These are phyloP conservation scores for Fraxinus sp. DNA, from an alignment of 305 asterid genomes.

Conservation along the genomic window DNA sequence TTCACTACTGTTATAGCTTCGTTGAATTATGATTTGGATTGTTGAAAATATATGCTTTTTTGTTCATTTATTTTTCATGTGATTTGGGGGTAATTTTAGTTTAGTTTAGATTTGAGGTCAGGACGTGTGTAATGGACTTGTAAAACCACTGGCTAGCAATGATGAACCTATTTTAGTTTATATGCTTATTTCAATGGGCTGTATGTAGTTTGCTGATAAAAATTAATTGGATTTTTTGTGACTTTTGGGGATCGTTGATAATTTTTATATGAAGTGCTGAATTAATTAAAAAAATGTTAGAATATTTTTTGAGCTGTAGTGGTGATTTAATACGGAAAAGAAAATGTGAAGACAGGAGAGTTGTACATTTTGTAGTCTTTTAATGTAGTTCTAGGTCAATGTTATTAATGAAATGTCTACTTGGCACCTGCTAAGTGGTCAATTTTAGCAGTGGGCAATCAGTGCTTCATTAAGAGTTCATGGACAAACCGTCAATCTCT, in stretches of 20 bases:
- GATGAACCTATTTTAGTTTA: neutral
- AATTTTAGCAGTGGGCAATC: neutral
- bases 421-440: neutral
- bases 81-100: neutral
- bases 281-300: neutral
- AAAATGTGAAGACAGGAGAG: neutral
- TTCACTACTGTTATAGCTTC: neutral
- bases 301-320: neutral
- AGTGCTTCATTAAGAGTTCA: neutral
- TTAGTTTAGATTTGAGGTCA: neutral
- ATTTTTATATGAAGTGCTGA: neutral
- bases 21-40: conserved; percentile 13
- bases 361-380: neutral
- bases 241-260: neutral
- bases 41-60: neutral
- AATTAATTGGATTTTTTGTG: neutral
- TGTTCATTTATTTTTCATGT: neutral
- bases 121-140: neutral
- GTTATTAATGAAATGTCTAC: neutral
- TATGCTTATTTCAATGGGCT: neutral
- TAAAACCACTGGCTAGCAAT: neutral
- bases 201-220: neutral
- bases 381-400: neutral
- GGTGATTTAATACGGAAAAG: neutral
- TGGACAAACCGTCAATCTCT: neutral